These are phyloP conservation scores for Yarrowia keelungensis DNA, from an alignment of 805 yeast species.

Conservation along the genomic window DNA sequence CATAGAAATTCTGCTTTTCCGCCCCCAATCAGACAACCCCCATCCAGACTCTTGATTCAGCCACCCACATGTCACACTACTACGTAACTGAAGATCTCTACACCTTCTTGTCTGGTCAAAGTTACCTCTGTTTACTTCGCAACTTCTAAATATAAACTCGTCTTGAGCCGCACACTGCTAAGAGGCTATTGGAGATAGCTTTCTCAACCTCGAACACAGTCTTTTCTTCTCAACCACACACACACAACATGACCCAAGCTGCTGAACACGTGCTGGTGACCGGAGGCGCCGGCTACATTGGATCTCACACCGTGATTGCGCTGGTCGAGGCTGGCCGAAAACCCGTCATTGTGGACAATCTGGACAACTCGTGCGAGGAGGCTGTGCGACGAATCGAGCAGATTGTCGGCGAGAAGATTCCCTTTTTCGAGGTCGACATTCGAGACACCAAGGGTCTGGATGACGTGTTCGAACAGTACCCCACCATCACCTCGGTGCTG, in stretches of 20 bases:
- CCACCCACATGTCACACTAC: too few species aligned
- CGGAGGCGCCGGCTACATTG: conserved; percentile 89
- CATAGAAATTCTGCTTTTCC: too few species aligned
- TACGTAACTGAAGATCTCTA: too few species aligned
- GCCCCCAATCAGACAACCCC: too few species aligned
- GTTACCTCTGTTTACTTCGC: too few species aligned
- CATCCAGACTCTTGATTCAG: too few species aligned
- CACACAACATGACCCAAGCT: conserved; percentile 12
- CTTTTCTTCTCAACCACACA: too few species aligned
- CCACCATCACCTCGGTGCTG: conserved; percentile 62
- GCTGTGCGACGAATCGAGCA: conserved; percentile 62
- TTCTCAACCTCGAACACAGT: too few species aligned
- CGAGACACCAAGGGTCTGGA: conserved; percentile 58
- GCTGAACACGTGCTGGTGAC: conserved; percentile 66
- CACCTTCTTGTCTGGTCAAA: too few species aligned
- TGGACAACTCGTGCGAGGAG: conserved; percentile 69
- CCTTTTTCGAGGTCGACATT: conserved; percentile 66
- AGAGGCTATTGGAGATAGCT: too few species aligned
- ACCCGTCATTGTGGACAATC: conserved; percentile 76
- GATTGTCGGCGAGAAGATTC: conserved; percentile 56
- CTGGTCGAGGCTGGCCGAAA: conserved; percentile 60
- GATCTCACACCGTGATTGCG: conserved; percentile 71
- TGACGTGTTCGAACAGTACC: conserved; percentile 57
- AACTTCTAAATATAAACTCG: too few species aligned
- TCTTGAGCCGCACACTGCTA: too few species aligned